Conservation (phyloP, 225 moss, liverwort and hornwort species). For the Thuidium tamariscinum region DNA sequence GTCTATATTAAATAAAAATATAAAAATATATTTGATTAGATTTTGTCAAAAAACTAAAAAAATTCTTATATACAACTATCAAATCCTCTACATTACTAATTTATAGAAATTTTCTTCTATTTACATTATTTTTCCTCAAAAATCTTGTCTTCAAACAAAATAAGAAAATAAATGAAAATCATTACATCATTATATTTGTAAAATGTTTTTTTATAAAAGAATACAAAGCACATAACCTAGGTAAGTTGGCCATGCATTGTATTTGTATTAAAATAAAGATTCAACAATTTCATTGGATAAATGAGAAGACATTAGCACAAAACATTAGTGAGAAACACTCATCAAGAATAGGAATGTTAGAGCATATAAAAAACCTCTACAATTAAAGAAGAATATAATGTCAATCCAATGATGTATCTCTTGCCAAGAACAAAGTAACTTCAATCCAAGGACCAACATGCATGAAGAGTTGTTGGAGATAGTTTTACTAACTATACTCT, state of each 20-base stretch:
- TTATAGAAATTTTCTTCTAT: accelerated
- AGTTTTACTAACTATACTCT: not conserved
- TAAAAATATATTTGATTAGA: not conserved
- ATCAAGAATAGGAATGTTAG: too few species aligned
- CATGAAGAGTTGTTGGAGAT: not conserved
- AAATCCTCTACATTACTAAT: not conserved
- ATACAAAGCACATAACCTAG: not conserved
- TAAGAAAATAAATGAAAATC: not conserved
- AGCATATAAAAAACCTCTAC: not conserved
- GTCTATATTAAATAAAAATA: too few species aligned
- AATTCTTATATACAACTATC: too few species aligned
- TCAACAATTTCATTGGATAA: not conserved
- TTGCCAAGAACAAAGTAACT: not conserved
- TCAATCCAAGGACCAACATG: not conserved
- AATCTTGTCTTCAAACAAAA: not conserved
- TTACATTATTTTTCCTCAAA: not conserved
- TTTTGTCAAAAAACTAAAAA: too few species aligned
- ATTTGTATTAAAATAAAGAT: not conserved
- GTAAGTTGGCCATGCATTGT: not conserved
- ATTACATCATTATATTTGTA: not conserved
- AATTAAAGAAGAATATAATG: not conserved
- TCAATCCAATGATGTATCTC: not conserved
- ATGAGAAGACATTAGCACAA: not conserved
- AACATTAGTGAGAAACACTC: not conserved
- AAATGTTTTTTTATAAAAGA: not conserved